Conservation (phyloP, 441 rosid species). For the Mallotus repandus region DNA sequence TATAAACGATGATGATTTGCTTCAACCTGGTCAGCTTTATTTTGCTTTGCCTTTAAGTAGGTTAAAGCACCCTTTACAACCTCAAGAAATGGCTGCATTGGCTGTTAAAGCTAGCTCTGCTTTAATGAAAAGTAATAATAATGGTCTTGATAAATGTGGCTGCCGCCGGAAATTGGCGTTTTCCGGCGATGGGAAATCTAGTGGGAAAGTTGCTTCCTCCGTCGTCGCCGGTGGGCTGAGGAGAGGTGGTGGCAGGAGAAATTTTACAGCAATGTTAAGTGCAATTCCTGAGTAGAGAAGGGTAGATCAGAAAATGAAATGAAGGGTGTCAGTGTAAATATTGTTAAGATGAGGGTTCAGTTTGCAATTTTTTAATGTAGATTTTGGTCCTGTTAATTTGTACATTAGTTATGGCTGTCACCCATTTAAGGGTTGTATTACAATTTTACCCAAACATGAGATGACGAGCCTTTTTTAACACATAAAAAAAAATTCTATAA, state of each 20-base stretch:
- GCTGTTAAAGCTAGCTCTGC: conserved; percentile 91
- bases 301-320: conserved; percentile 21
- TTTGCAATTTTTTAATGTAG: not conserved
- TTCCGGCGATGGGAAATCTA: conserved; percentile 30
- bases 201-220: conserved; percentile 13
- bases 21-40: conserved; percentile 73
- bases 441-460: conserved; percentile 47
- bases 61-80: conserved; percentile 52
- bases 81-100: conserved; percentile 89
- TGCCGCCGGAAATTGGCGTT: conserved; percentile 35
- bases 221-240: conserved; percentile 24
- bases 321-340: conserved; percentile 36
- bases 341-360: conserved; percentile 25
- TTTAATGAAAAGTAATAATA: conserved; percentile 45
- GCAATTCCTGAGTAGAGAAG: conserved; percentile 66
- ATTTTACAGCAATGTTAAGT: conserved; percentile 50
- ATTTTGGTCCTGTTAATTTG: conserved; percentile 6
- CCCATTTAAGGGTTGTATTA: conserved; percentile 34
- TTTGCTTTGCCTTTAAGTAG: conserved; percentile 68
- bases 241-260: conserved; percentile 42
- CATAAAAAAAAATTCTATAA: conserved; percentile 7
- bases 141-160: conserved; percentile 34
- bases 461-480: conserved; percentile 29
- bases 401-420: conserved; percentile 11
- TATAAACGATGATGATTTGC: conserved; percentile 57